phyloP scores from a whole-genome alignment of 805 yeast species.

The Myxozyma vanderwaltii region DNA sequence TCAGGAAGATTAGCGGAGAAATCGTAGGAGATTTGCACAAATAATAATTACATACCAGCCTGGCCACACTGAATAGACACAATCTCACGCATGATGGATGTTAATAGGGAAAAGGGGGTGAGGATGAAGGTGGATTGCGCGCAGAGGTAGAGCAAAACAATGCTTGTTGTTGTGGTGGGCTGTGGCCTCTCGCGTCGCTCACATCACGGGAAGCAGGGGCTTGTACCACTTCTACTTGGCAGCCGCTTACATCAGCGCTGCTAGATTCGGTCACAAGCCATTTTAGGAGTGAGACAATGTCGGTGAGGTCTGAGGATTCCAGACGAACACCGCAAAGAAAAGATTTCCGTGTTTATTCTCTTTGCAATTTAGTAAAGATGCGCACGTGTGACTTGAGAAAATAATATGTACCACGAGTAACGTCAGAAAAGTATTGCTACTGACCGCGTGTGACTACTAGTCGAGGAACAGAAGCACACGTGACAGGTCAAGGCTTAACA shows the following conservation, averaged over 20 bases:
- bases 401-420: too few relatives aligned
- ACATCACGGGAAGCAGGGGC: not conserved
- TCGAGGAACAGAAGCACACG: too few relatives aligned
- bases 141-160: not conserved
- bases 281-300: not conserved
- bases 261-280: not conserved
- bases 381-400: too few relatives aligned
- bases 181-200: not conserved
- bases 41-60: constrained; percentile 42
- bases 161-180: not conserved
- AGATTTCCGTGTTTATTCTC: too few relatives aligned
- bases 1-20: not conserved
- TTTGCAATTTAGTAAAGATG: too few relatives aligned
- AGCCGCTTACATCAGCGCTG: not conserved
- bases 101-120: not conserved
- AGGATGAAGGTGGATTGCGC: not conserved
- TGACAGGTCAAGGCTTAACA: too few relatives aligned
- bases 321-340: too few relatives aligned
- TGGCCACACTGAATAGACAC: constrained; percentile 51
- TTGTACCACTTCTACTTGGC: not conserved
- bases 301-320: too few relatives aligned
- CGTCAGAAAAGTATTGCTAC: too few relatives aligned
- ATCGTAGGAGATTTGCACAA: not conserved
- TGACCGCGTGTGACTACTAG: too few relatives aligned
- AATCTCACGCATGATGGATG: constrained; percentile 46